Conservation (phyloP, 441 rosid genomes). For the Erysimum cheiri region DNA sequence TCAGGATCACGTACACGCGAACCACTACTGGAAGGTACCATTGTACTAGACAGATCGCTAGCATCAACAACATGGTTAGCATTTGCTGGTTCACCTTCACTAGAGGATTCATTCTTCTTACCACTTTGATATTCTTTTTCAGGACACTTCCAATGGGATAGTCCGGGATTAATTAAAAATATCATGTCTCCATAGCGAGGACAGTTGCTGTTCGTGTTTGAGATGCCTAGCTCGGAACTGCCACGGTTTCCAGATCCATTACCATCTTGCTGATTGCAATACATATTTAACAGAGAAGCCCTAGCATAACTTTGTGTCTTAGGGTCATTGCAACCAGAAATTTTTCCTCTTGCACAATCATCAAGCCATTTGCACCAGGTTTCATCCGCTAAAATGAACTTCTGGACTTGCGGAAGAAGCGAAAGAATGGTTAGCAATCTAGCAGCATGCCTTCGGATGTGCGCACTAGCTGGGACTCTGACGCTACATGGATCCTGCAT, state of each 20-base stretch:
- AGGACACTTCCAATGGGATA: conserved; percentile 81
- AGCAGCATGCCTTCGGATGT: conserved; percentile 94
- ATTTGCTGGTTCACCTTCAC: conserved; percentile 46
- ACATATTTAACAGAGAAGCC: conserved; percentile 74
- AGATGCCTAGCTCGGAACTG: conserved; percentile 46
- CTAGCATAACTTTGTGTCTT: conserved; percentile 93
- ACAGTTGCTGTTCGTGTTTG: conserved; percentile 54
- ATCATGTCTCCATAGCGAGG: conserved; percentile 76
- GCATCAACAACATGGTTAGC: conserved; percentile 43
- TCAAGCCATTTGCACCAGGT: conserved; percentile 91
- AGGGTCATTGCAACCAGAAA: conserved; percentile 77
- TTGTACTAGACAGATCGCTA: conserved; percentile 44
- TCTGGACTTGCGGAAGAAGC: conserved; percentile 75
- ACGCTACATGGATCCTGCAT: conserved; percentile 63
- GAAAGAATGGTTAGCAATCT: conserved; percentile 86
- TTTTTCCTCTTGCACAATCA: conserved; percentile 82
- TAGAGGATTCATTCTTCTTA: conserved; percentile 41
- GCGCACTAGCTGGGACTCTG: conserved; percentile 90
- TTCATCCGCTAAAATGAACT: conserved; percentile 69
- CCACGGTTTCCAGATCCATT: conserved; percentile 43
- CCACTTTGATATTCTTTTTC: conserved; percentile 48
- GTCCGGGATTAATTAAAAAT: conserved; percentile 85
- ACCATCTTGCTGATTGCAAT: conserved; percentile 60
- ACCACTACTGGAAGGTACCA: conserved; percentile 45
- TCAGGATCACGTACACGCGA: conserved; percentile 57